phyloP scores from a whole-genome alignment of 352 stramenopile species.

The Pythium chondricola region DNA sequence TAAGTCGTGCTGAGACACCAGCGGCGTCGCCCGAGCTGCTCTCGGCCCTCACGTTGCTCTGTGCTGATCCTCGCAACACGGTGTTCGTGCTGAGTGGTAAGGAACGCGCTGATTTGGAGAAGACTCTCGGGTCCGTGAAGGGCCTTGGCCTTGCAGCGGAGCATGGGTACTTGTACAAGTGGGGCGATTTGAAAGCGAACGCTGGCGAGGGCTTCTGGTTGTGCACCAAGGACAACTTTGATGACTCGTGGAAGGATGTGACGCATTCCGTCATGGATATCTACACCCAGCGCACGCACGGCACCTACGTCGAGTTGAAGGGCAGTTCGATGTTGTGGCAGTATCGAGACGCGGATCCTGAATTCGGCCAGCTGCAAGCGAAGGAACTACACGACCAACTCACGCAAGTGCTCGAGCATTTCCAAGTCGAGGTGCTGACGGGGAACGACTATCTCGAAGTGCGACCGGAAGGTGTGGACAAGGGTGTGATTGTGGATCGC shows the following conservation, averaged over 20 bases:
- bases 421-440: constrained; percentile 93
- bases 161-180: constrained; percentile 99
- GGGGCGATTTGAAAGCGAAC: constrained; percentile 43
- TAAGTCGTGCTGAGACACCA: constrained; percentile 31
- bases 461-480: constrained; percentile 96
- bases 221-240: constrained; percentile 87
- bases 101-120: constrained; percentile 92
- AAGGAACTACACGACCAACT: constrained; percentile 98
- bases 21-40: constrained; percentile 75
- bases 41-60: constrained; percentile 88
- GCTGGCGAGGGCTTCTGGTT: constrained; percentile 55
- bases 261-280: constrained; percentile 98
- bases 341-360: constrained; percentile 97
- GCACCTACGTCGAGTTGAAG: constrained; percentile 99
- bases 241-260: constrained; percentile 96
- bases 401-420: constrained; percentile 91
- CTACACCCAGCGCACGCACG: constrained; percentile 97
- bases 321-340: constrained; percentile 98
- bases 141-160: constrained; percentile 96
- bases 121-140: constrained; percentile 90
- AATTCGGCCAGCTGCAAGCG: constrained; percentile 98
- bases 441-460: constrained; percentile 91
- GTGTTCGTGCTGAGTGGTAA: constrained; percentile 98
- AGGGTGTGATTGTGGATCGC: constrained; percentile 95
- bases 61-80: constrained; percentile 93